Percentiles rank a stretch among this genome's conserved stretches.
Conservation (phyloP, 306 rosid species). For the Vigna mungo region DNA sequence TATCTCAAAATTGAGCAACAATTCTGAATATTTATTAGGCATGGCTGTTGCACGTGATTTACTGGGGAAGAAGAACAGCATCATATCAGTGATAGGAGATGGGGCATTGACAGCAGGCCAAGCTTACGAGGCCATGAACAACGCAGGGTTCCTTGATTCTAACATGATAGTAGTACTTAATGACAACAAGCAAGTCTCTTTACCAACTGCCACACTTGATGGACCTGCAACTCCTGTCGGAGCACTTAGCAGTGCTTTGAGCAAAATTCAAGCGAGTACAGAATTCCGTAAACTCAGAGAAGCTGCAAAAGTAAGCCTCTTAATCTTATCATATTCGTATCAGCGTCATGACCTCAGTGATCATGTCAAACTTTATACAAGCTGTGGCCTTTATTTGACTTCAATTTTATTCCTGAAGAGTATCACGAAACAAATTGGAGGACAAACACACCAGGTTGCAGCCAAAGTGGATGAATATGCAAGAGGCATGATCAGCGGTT, state of each 20-base stretch:
- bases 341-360: too few species aligned
- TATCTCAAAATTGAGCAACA: conserved; percentile 17
- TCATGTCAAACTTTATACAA: not conserved
- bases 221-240: conserved; percentile 97
- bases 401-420: conserved; percentile 45
- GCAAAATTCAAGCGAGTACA: conserved; percentile 88
- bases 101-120: conserved; percentile 98
- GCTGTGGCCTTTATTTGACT: conserved; percentile 20
- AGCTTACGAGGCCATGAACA: conserved; percentile 97
- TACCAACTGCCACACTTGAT: conserved; percentile 93
- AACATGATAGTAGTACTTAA: conserved; percentile 86
- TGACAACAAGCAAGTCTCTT: conserved; percentile 95
- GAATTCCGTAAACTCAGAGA: conserved; percentile 79
- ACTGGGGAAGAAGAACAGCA: conserved; percentile 71
- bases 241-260: conserved; percentile 76
- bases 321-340: not conserved
- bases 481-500: conserved; percentile 70
- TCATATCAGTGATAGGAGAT: conserved; percentile 93
- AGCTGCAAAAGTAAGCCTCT: conserved; percentile 77
- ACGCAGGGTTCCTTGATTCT: conserved; percentile 83
- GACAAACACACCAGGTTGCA: conserved; percentile 70
- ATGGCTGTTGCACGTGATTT: conserved; percentile 97
- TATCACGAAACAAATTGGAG: conserved; percentile 75
- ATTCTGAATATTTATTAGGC: conserved; percentile 59
- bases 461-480: conserved; percentile 82